Evolutionary conservation across 805 yeast species (phyloP), one percentile per base, ranked within the genome.

Genomic region (Cyberlindnera mycetangii): DNA sequence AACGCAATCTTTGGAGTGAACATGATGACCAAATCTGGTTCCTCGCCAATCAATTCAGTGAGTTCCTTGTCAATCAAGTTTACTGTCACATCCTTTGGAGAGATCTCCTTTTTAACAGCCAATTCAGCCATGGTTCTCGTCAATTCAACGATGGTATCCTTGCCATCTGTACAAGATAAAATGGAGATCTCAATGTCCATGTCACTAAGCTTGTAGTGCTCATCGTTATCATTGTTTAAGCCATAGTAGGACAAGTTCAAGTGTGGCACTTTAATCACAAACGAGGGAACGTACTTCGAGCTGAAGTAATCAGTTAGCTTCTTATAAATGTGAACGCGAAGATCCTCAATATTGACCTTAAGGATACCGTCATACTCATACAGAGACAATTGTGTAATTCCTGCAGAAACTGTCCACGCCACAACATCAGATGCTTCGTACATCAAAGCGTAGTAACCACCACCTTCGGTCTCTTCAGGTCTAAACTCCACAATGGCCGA

Each of bases 381-480:
- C 34, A 93, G 70, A 3, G 85, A 72, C 48, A 92, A 69, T 47
- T 71, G 67, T 32, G 81, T 79, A 39, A 89, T 78, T 2, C 97
- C 97, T n/a, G 92, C 80, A 27, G 95, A 84, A n/a, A 88, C 63
- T 32, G 89, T 75, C 99, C 99, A 93, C 6, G 93, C 81, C 1
- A 80, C 75, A 30, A 90, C 51, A 56, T 90, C 96, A 37, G 90
- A 77, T 6, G 83, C 75, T 55, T 87, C 87, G 52, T 78, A 81
- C 55, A 90, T 71, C 34, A 92, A 69, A 0, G 95, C 96, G 48
- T 83, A 87, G 34, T 84, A 64, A 2, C 97, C 97, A 25, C 96
- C 96, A 48, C 89, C 92, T 55, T 88, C 95, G 54, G 83, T 92
- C 49, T 84, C 86, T 46, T 81, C 89, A 21, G 83, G 75, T 58